These are phyloP conservation scores for Xylaria longipes DNA, from an alignment of 495 filamentous ascomycete genomes.

Conservation along the genomic window DNA sequence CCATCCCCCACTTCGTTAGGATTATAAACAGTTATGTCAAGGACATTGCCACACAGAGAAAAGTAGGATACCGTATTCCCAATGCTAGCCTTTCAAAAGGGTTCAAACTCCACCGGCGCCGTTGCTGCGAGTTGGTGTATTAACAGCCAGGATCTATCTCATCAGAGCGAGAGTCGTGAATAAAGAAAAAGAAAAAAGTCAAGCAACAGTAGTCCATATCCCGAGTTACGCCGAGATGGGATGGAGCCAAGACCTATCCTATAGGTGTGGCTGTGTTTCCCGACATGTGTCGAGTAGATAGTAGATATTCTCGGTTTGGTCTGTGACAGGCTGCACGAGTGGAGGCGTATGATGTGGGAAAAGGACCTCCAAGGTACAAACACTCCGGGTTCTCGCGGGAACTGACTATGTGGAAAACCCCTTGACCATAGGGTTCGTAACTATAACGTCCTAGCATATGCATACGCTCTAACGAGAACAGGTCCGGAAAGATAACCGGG, in stretches of 20 bases:
- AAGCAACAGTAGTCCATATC: slow-evolving; percentile 34
- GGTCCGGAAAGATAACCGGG: slow-evolving; percentile 16
- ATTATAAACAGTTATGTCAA: slow-evolving; percentile 43
- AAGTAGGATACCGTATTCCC: slow-evolving; percentile 40
- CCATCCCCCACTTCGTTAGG: slow-evolving; percentile 14
- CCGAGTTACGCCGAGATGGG: slow-evolving; percentile 33
- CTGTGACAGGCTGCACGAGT: slow-evolving; percentile 8
- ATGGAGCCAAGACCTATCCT: slow-evolving; percentile 20
- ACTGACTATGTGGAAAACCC: slow-evolving; percentile 1
- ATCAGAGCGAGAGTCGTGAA: slow-evolving; percentile 47
- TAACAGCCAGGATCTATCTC: slow-evolving; percentile 46
- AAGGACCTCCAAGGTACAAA: neutral
- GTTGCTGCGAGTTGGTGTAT: slow-evolving; percentile 43
- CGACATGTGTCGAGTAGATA: slow-evolving; percentile 4
- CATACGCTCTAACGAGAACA: slow-evolving; percentile 21
- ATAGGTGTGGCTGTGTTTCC: slow-evolving; percentile 21
- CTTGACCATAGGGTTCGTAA: slow-evolving; percentile 2
- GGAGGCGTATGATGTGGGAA: slow-evolving; percentile 3
- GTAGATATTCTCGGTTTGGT: slow-evolving; percentile 12
- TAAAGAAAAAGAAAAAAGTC: slow-evolving; percentile 33
- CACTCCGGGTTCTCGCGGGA: neutral
- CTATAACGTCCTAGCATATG: slow-evolving; percentile 20
- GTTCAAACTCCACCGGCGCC: slow-evolving; percentile 43
- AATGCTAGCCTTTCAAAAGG: slow-evolving; percentile 41
- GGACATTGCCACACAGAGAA: slow-evolving; percentile 36